These are phyloP conservation scores for Jackrogersella minutella DNA, from an alignment of 495 filamentous ascomycete genomes.

Conservation along the genomic window DNA sequence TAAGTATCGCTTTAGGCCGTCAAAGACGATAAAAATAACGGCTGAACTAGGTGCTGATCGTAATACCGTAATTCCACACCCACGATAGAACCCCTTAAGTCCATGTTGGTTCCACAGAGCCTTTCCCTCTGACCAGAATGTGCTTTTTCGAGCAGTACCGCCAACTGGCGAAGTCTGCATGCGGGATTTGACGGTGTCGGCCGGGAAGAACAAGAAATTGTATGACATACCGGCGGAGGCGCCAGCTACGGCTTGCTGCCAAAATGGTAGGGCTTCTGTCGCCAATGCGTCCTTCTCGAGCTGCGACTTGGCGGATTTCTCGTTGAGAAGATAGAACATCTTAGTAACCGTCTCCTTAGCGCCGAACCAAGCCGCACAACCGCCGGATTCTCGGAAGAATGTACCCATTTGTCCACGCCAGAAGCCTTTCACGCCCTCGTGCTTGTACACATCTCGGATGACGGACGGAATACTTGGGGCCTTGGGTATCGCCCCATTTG, in stretches of 20 bases:
- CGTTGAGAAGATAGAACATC: constrained; percentile 63
- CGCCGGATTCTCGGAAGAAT: constrained; percentile 91
- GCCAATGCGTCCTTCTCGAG: constrained; percentile 43
- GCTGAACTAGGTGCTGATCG: constrained; percentile 93
- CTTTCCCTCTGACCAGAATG: constrained; percentile 73
- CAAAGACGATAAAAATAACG: constrained; percentile 94
- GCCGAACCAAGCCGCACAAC: constrained; percentile 95
- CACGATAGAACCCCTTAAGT: constrained; percentile 84
- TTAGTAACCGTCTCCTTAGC: constrained; percentile 81
- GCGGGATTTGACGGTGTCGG: constrained; percentile 94
- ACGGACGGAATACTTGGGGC: constrained; percentile 58
- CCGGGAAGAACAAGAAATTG: constrained; percentile 96
- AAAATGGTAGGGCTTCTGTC: constrained; percentile 63
- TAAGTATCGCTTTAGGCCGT: constrained; percentile 76
- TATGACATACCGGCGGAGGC: constrained; percentile 92
- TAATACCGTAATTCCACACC: constrained; percentile 91
- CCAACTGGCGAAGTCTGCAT: constrained; percentile 90
- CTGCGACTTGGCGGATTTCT: constrained; percentile 42
- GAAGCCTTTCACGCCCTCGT: constrained; percentile 84
- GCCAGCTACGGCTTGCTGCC: constrained; percentile 86
- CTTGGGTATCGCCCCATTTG: constrained; percentile 36
- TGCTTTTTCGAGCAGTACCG: constrained; percentile 53
- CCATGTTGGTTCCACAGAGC: constrained; percentile 83
- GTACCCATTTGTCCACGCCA: constrained; percentile 96
- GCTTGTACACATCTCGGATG: constrained; percentile 77